Base-by-base conservation (phyloP, 495 filamentous ascomycete genomes). In the Hypoxylon lienhwacheense region DNA sequence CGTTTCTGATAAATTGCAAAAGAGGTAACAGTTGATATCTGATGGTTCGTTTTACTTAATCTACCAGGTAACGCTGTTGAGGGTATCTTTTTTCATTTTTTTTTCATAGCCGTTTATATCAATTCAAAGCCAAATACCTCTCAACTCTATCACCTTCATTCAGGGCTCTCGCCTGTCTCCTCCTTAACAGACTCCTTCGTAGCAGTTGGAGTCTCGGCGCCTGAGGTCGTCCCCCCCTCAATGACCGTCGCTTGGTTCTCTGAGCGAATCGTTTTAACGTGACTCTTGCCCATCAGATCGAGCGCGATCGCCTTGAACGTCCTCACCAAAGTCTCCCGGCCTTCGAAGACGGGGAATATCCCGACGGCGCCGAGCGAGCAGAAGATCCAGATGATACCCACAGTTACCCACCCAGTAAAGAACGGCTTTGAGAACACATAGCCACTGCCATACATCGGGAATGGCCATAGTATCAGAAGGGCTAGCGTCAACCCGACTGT, bases 371-470 rank as follows among this genome's bases (percentile, higher is more conserved):
- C 42, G 40, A 84, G 71, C 0, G 84, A 87, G 63, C 77, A 82
- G 66, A 96, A 95, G 57, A 96, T 77, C 91, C 91, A 96, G 20
- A 91, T 68, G 37, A 96, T 87, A 0, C 89, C 91, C 2, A 96
- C 86, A 10, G 80, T 74, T 12, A 95, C 83, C 91, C 91, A 96
- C 25, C 91, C 91, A 1, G 90, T 91, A 73, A 96, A 96, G 76
- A 96, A 96, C 35, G 80, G 78, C 74, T 90, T 91, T 67, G 82
- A 87, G 74, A 96, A 96, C 28, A 96, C 80, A 64, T 97, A 97
- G 15, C 81, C 82, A 5, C 77, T 77, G 5, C 90, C 92, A 65
- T 95, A 97, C 83, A 97, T 83, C 1, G 92, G 92, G 77, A 96
- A 93, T 6, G 92, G 92, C 92, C 92, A 97, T 37, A 96, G 79